Conservation (phyloP, 192 early-diverging fungal species). For the Coemansia sp. region DNA sequence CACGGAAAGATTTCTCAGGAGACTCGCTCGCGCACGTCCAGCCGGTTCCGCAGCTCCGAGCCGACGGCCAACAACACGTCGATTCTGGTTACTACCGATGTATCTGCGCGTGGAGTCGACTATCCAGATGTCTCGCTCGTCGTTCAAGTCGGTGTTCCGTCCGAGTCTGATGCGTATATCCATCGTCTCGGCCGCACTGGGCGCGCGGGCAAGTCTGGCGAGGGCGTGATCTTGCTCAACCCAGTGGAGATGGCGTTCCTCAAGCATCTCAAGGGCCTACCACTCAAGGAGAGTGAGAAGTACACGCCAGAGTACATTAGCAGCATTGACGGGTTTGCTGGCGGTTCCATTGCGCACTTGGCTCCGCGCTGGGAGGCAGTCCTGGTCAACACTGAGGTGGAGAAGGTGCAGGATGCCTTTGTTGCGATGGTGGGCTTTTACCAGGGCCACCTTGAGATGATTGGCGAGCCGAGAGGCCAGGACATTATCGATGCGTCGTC, state of each 20-base stretch:
- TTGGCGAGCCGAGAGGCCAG: conserved; percentile 16
- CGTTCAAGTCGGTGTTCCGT: conserved; percentile 86
- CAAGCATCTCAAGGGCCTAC: conserved; percentile 60
- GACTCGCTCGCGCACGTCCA: conserved; percentile 70
- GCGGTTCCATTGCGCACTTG: conserved; percentile 24
- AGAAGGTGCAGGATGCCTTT: conserved; percentile 46
- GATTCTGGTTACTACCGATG: conserved; percentile 92
- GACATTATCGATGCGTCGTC: conserved; percentile 22
- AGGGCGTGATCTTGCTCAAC: conserved; percentile 80
- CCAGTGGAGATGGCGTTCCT: conserved; percentile 83
- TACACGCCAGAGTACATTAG: conserved; percentile 33
- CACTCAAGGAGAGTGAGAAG: conserved; percentile 57
- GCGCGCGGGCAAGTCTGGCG: conserved; percentile 89
- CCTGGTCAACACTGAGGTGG: conserved; percentile 17
- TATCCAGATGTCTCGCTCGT: conserved; percentile 94
- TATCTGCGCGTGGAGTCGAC: conserved; percentile 97
- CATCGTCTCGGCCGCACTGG: conserved; percentile 97
- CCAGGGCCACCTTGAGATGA: conserved; percentile 6
- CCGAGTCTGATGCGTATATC: conserved; percentile 86
- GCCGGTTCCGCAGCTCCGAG: conserved; percentile 70
- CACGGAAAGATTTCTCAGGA: conserved; percentile 83
- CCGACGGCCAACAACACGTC: conserved; percentile 38
- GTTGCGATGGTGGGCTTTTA: conserved; percentile 54
- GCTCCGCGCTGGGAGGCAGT: conserved; percentile 33
- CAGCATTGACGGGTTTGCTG: conserved; percentile 17